Base-by-base conservation (phyloP, 2,329 filamentous ascomycete genomes). In the Pseudogymnoascus sp. region DNA sequence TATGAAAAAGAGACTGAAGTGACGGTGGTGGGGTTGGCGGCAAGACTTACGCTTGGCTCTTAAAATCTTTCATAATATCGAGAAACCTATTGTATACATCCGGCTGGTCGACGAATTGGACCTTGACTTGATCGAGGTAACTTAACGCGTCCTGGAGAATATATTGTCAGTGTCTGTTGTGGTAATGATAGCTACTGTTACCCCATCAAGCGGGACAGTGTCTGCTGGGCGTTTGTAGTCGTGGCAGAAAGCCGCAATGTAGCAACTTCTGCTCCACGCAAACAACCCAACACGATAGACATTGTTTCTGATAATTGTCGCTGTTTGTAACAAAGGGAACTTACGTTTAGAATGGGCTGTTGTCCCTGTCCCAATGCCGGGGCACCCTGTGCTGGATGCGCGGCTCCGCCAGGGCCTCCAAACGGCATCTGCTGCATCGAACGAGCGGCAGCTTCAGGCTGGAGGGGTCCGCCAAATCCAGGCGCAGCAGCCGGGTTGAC, bases 41-140 rank as follows among this genome's bases (percentile, higher is more conserved):
- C 7, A 26, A 17, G 35, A 82, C 88, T 77, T 79, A 92, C 84
- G 92, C 92, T 76, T 96, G 93, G 69, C 92, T 96, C 76, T 99
- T 99, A 74, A 99, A 99, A 69, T 99, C 94, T 72, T 99, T 99
- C 94, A 99, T 99, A 58, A 99, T 99, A 69, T 99, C 94, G 50
- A 99, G 78, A 69, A 99, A 97, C 37, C 90, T 83, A 71, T 97
- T 97, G 71, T 99, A 99, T 0, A 99, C 94, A 74, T 97, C 93
- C 3, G 94, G 92, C 67, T 97, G 92, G 65, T 97, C 93, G 64
- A 92, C 89, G 68, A 99, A 99, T 71, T 96, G 92, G 29, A 97
- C 92, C 75, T 99, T 99, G 66, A 99, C 94, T 74, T 97, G 94
- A 71, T 99, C 94, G 24, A 99, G 84, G 71, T 99, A 99, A 70